Evolutionary conservation across 192 early-diverging fungal genomes (phyloP).

Genomic region (Podila epicladia): DNA sequence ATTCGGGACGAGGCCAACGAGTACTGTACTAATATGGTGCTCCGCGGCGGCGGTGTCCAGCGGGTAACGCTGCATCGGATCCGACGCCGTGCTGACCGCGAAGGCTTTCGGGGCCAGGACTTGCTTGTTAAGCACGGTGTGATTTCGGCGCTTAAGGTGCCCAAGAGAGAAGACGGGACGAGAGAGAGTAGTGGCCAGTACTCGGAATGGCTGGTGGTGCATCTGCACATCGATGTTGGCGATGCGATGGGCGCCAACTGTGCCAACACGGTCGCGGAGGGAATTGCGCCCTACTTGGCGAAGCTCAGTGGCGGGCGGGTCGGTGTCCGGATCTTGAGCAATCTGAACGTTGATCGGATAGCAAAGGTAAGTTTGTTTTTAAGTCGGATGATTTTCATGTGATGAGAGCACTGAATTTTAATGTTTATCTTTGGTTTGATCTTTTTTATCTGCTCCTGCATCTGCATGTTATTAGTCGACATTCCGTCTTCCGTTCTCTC

Average conservation of each 20-base stretch:
- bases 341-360: constrained; percentile 71
- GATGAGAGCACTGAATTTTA: background rate
- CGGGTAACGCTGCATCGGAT: constrained; percentile 62
- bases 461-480: constrained; percentile 32
- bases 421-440: background rate
- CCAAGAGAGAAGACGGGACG: background rate
- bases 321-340: constrained; percentile 75
- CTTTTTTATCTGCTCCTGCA: background rate
- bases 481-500: constrained; percentile 68
- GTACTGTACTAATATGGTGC: constrained; percentile 71
- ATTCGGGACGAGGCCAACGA: constrained; percentile 69
- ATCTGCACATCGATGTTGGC: constrained; percentile 80
- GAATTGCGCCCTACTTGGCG: constrained; percentile 68
- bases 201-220: constrained; percentile 75
- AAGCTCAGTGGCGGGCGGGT: constrained; percentile 64
- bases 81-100: constrained; percentile 26
- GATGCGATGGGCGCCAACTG: constrained; percentile 86
- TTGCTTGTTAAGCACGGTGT: constrained; percentile 42
- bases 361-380: constrained; percentile 57
- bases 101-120: constrained; percentile 40
- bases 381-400: background rate
- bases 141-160: constrained; percentile 16
- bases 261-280: constrained; percentile 75
- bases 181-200: constrained; percentile 7
- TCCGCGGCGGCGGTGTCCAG: constrained; percentile 74